phyloP scores from a whole-genome alignment of 305 asterid genomes.

The Fraxinus xanthoxyloides region DNA sequence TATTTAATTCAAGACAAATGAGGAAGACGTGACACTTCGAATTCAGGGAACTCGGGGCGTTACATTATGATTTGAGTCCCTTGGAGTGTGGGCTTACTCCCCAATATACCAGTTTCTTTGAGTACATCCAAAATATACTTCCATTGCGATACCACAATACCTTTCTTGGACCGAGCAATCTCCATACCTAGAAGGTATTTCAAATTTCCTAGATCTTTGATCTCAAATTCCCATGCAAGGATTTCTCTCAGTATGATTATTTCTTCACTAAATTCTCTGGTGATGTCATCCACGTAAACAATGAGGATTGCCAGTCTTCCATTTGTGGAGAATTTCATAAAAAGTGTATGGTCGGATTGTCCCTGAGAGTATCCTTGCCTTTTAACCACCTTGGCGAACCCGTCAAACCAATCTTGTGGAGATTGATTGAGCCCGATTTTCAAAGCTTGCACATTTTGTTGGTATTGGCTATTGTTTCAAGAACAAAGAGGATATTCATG shows the following conservation, averaged over 20 bases:
- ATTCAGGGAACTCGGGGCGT: too few species aligned
- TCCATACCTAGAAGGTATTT: not conserved
- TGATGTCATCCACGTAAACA: not conserved
- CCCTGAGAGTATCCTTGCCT: not conserved
- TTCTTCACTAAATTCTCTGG: not conserved
- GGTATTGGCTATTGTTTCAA: not conserved
- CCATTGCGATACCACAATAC: not conserved
- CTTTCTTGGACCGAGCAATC: not conserved
- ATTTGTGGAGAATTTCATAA: not conserved
- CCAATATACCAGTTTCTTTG: not conserved
- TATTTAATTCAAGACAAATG: too few species aligned
- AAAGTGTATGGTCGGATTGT: not conserved
- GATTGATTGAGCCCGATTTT: not conserved
- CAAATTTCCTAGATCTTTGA: not conserved
- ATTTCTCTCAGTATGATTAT: not conserved
- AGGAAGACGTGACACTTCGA: too few species aligned
- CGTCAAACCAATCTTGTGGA: not conserved
- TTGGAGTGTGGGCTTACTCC: not conserved
- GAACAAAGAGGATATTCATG: not conserved
- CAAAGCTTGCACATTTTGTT: not conserved
- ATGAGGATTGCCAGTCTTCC: not conserved
- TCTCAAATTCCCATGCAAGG: not conserved
- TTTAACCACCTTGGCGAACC: not conserved
- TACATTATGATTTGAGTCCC: not conserved
- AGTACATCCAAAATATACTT: not conserved